Evolutionary conservation across 2,329 filamentous ascomycete species (phyloP), one percentile per base, ranked within the genome.

Genomic region (Metarhizium rileyi): DNA sequence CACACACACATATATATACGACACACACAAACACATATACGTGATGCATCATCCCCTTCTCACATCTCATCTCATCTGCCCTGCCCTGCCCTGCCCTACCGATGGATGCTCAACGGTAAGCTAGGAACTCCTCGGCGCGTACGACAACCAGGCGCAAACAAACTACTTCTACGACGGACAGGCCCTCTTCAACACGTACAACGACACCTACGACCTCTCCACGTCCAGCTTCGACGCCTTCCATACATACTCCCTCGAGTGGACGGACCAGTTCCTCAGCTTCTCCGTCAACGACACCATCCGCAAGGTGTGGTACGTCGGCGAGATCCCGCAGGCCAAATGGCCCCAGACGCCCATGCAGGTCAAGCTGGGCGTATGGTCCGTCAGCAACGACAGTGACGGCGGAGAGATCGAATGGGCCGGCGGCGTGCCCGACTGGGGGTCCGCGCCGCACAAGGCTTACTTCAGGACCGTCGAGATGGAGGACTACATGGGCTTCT

Each of bases 111-210:
- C n/a, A n/a, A 28, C 46, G 30, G 9, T 1, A 5, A 35, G 20
- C 3, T 10, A 63, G 61, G 61, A 62, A 47, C 55, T 63, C 48
- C 60, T 63, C 42, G 60, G 61, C 2, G 60, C 59, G 5, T 59
- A 51, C 44, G 53, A 59, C 47, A 69, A 71, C 20, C 72, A 88
- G 59, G 86, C 87, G 3, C 86, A 91, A 64, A 82, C 78, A 56
- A 94, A 94, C 70, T 95, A 90, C 70, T 86, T 85, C 62, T 80
- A 81, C 64, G 84, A 87, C 69, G 83, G 83, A 50, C 52, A 61
- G 61, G 78, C 77, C 40, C 70, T 80, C 53, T 75, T 69, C 26
- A 72, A 72, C 44, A 69, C 68, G 35, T 76, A 72, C 58, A 72
- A 76, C 56, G 69, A 72, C 44, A 76, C 67, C 38, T 70, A 77